phyloP scores from a whole-genome alignment of 2,329 filamentous ascomycete species.

The Aspergillus sp. region DNA sequence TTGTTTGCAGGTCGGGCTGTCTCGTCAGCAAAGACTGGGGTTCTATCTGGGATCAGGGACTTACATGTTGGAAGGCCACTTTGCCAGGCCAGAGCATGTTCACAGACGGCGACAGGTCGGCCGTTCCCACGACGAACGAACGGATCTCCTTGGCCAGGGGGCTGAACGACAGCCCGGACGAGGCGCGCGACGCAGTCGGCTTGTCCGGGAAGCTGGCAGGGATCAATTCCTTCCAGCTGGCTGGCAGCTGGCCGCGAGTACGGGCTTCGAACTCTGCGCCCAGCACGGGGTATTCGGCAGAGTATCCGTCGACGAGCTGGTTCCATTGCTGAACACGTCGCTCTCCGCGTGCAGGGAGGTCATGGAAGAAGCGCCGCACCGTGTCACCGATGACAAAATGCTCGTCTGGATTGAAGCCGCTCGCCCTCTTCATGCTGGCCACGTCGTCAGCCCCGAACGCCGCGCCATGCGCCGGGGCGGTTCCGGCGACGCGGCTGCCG shows the following conservation, averaged over 20 bases:
- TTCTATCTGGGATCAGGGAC: constrained; percentile 2
- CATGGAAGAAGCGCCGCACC: constrained; percentile 45
- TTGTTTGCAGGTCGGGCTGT: constrained; percentile 20
- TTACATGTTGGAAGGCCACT: constrained; percentile 43
- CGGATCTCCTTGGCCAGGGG: constrained; percentile 41
- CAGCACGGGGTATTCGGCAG: constrained; percentile 37
- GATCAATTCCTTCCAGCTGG: constrained; percentile 44
- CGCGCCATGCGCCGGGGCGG: constrained; percentile 48
- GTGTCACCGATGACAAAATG: constrained; percentile 39
- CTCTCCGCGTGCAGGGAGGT: constrained; percentile 39
- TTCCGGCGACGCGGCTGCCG: constrained; percentile 36
- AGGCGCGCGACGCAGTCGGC: constrained; percentile 42
- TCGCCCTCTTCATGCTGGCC: constrained; percentile 44
- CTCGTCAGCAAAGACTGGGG: constrained; percentile 5
- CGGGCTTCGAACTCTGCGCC: constrained; percentile 41
- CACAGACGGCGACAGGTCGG: constrained; percentile 45
- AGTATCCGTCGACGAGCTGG: constrained; percentile 36
- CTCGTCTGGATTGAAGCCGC: constrained; percentile 42
- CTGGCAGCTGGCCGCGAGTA: constrained; percentile 39
- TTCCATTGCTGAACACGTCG: constrained; percentile 42
- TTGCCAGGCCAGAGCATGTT: constrained; percentile 48
- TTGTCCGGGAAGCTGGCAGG: constrained; percentile 41
- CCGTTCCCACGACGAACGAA: constrained; percentile 46
- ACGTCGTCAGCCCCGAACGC: constrained; percentile 49
- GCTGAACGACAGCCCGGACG: constrained; percentile 43